Evolutionary conservation across 2,329 filamentous ascomycete genomes (phyloP).

Genomic region (Paramyrothecium sp.): DNA sequence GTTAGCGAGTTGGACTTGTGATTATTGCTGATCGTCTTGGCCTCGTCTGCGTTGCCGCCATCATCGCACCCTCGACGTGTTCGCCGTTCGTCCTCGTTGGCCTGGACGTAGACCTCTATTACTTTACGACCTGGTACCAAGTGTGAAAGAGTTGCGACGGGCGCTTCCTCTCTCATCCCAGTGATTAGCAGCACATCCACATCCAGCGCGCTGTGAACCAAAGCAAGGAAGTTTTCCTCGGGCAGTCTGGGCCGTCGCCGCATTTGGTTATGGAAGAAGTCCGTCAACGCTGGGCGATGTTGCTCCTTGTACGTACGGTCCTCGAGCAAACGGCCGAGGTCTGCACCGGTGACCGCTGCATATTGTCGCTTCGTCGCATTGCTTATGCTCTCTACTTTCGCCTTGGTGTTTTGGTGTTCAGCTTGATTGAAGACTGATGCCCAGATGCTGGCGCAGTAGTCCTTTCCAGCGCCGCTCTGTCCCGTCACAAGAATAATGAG

Average conservation of each 20-base stretch:
- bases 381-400: constrained; percentile 53
- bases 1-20: constrained; percentile 12
- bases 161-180: constrained; percentile 61
- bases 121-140: constrained; percentile 51
- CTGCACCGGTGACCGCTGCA: constrained; percentile 44
- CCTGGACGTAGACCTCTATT: constrained; percentile 51
- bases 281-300: constrained; percentile 50
- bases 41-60: not conserved
- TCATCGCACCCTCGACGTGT: constrained; percentile 28
- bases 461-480: constrained; percentile 55
- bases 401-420: constrained; percentile 25
- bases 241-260: constrained; percentile 40
- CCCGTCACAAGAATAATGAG: constrained; percentile 59
- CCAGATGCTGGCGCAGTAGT: constrained; percentile 57
- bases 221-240: constrained; percentile 48
- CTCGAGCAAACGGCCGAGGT: constrained; percentile 43
- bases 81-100: constrained; percentile 32
- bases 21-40: constrained; percentile 8
- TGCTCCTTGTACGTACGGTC: constrained; percentile 62
- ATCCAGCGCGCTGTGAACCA: constrained; percentile 38
- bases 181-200: constrained; percentile 60
- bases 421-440: constrained; percentile 32
- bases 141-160: constrained; percentile 51
- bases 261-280: constrained; percentile 48
- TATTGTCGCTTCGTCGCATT: constrained; percentile 57